Evolutionary conservation across 2,329 filamentous ascomycete species (phyloP).

Genomic region (Fonsecaea pedrosoi): DNA sequence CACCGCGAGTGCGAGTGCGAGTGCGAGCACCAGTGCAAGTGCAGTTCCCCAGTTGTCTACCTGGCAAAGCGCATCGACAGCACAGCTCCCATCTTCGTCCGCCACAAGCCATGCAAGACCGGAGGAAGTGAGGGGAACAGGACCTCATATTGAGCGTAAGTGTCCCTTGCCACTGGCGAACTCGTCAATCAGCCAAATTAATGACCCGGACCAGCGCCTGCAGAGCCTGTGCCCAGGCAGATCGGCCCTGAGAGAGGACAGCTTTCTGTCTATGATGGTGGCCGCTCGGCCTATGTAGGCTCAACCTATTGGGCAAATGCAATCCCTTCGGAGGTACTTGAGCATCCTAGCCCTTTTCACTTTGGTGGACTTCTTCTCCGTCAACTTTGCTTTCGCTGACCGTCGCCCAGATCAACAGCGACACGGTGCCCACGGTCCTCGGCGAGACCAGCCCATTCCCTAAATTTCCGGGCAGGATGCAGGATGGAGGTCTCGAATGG

Average conservation of each 20-base stretch:
- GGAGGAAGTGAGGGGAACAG: slow-evolving; percentile 5
- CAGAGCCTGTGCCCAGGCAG: slow-evolving; percentile 1
- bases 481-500: slow-evolving; percentile 7
- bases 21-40: not conserved
- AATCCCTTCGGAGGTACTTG: slow-evolving; percentile 32
- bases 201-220: slow-evolving; percentile 9
- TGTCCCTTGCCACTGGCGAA: not conserved
- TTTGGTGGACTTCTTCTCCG: not conserved
- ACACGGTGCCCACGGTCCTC: slow-evolving; percentile 8
- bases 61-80: slow-evolving; percentile 7
- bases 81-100: not conserved
- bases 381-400: slow-evolving; percentile 9
- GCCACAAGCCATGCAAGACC: slow-evolving; percentile 13
- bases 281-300: slow-evolving; percentile 31
- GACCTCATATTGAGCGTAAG: slow-evolving; percentile 10
- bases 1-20: slow-evolving; percentile 20
- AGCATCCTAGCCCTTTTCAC: not conserved
- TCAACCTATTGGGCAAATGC: slow-evolving; percentile 36
- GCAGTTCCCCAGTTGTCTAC: not conserved
- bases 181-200: slow-evolving; percentile 4
- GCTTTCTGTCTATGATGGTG: slow-evolving; percentile 26
- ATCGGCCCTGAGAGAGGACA: slow-evolving; percentile 23
- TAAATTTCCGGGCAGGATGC: slow-evolving; percentile 19
- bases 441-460: slow-evolving; percentile 21
- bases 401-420: slow-evolving; percentile 12